Evolutionary conservation across 2,329 filamentous ascomycete genomes (phyloP), one percentile per base, ranked within the genome.

Genomic region (Helotiales sp.): DNA sequence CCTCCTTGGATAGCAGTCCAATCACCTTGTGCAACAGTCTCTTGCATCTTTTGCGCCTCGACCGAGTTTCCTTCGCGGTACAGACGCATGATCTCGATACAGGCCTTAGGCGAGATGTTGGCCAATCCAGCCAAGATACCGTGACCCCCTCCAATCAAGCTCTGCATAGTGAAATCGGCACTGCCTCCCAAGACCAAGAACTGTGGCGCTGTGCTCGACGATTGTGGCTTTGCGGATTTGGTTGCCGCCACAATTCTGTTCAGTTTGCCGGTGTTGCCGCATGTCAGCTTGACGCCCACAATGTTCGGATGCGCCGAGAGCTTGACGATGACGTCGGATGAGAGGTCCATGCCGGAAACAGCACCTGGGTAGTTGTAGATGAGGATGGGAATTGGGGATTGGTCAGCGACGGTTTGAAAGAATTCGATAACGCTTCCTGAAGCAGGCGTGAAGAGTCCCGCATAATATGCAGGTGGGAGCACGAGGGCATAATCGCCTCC

Each of bases 321-420:
- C 72, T 82, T 82, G 76, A 95, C 91, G 69, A 96, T 85, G 63
- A 93, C 80, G 72, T 96, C 91, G 61, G 89, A 93, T 78, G 93
- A 90, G 82, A 96, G 87, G 73, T 96, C 91, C 72, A 96, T 88
- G 55, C 91, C 91, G 9, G 90, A 83, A 8, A 95, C 91, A 49
- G 90, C 91, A 54, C 90, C 91, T 1, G 91, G 92, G 77, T 95
- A 96, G 80, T 96, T 96, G 82, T 96, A 96, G 52, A 96, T 79
- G 63, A 96, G 81, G 58, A 96, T 73, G 22, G 91, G 90, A 15
- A 96, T 77, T 3, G 90, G 89, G 49, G 88, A 91, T 52, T 76
- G 81, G 72, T 95, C 75, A 6, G 82, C 83, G 13, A 86, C 82
- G 50, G 81, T 77, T 34, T 74, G 75, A 76, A 88, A 89, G 72